These are phyloP conservation scores for Suillus weaverae DNA, from an alignment of 768 basidiomycete species.

Conservation along the genomic window DNA sequence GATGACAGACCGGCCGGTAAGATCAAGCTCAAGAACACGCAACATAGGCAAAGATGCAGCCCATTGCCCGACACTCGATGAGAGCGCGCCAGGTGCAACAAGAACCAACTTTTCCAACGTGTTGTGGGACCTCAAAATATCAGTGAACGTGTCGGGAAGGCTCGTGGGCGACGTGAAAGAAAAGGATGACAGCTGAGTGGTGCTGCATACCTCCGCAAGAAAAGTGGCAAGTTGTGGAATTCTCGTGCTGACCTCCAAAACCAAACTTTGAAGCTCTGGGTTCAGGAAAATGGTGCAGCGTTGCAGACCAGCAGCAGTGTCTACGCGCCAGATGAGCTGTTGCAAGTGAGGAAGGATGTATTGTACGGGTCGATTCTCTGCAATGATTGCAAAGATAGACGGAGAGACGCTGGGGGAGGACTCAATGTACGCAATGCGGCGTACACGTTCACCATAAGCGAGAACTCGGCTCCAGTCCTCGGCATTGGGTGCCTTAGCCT, in stretches of 20 bases:
- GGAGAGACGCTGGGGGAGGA: conserved; percentile 59
- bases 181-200: conserved; percentile 63
- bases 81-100: conserved; percentile 73
- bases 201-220: conserved; percentile 62
- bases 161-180: conserved; percentile 69
- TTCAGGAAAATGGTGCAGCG: conserved; percentile 64
- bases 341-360: conserved; percentile 71
- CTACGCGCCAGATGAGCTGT: conserved; percentile 71
- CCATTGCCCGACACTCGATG: conserved; percentile 73
- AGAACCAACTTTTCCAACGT: conserved; percentile 61
- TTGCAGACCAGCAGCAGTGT: conserved; percentile 64
- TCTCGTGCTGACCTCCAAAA: conserved; percentile 59
- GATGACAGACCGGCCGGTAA: conserved; percentile 63
- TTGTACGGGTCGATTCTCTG: conserved; percentile 59
- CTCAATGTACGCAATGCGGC: conserved; percentile 70
- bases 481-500: conserved; percentile 62
- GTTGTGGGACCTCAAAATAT: conserved; percentile 59
- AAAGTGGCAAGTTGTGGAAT: conserved; percentile 61
- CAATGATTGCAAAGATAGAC: conserved; percentile 65
- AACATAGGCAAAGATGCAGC: conserved; percentile 61
- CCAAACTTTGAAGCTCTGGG: conserved; percentile 58
- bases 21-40: conserved; percentile 66
- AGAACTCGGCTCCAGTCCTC: conserved; percentile 71
- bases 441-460: conserved; percentile 67
- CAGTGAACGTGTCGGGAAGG: conserved; percentile 71